Evolutionary conservation across 2,329 filamentous ascomycete genomes (phyloP).

Genomic region (Monilinia fructigena): DNA sequence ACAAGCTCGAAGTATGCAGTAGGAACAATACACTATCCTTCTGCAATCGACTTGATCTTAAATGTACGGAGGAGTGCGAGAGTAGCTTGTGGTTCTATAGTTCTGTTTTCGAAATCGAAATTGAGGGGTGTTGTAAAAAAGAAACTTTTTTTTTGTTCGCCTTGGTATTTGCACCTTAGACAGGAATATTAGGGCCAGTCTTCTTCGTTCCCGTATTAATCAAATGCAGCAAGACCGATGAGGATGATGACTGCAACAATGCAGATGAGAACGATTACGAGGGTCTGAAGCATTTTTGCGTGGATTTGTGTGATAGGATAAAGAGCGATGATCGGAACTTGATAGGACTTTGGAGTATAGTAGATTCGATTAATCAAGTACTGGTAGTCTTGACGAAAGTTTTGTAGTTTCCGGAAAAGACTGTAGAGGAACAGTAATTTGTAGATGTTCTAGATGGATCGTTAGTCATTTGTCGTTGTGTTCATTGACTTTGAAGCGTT

Average conservation of each 20-base stretch:
- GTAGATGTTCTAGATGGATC: slow-evolving; percentile 6
- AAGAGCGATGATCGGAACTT: background rate
- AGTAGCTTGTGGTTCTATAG: background rate
- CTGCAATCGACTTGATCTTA: background rate
- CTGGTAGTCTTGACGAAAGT: background rate
- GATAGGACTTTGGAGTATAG: background rate
- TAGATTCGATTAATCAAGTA: background rate
- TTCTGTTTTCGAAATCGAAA: background rate
- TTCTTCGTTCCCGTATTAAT: slow-evolving; percentile 6
- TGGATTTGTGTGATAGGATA: background rate
- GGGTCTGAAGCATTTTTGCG: slow-evolving; percentile 14
- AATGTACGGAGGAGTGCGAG: background rate
- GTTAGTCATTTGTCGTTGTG: background rate
- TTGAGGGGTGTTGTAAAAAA: background rate
- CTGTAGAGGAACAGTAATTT: background rate
- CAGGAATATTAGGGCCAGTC: background rate
- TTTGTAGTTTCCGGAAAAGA: background rate
- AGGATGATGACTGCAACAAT: background rate
- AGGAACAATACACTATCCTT: background rate
- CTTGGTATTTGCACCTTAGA: background rate
- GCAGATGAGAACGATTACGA: slow-evolving; percentile 17
- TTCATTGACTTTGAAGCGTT: background rate
- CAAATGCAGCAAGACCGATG: slow-evolving; percentile 17
- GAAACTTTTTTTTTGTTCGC: background rate
- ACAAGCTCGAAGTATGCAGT: background rate